Conservation (phyloP, 176 grass and related monocot genomes). For the Musa acuminata region DNA sequence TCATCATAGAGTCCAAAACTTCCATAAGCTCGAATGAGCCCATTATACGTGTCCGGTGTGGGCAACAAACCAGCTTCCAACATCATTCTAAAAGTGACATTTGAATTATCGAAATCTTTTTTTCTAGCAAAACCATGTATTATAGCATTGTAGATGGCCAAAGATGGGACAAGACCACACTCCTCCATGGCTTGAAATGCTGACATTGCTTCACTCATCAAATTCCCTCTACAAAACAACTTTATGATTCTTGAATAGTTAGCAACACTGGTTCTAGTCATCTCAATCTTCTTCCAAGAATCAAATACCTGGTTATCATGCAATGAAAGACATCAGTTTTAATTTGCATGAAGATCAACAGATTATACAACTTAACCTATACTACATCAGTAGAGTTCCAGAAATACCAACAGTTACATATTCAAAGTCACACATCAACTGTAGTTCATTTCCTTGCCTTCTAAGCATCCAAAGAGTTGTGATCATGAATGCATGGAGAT, state of each 20-base stretch:
- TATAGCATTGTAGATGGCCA: conserved; percentile 19
- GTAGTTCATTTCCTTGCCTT: neutral
- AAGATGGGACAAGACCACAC: conserved; percentile 12
- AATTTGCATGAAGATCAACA: neutral
- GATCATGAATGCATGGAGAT: no score
- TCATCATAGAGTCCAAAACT: conserved; percentile 13
- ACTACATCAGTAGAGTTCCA: neutral
- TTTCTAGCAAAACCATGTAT: conserved; percentile 18
- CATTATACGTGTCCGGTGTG: conserved; percentile 22
- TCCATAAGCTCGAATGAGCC: conserved; percentile 26
- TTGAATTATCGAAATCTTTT: conserved; percentile 20
- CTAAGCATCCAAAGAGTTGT: no score
- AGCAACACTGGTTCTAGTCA: conserved; percentile 3
- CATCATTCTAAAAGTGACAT: conserved; percentile 6
- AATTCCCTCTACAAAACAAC: conserved; percentile 25
- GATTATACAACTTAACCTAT: neutral
- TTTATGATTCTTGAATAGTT: conserved; percentile 29
- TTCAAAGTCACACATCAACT: neutral
- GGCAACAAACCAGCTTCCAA: conserved; percentile 10
- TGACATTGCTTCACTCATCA: conserved; percentile 27
- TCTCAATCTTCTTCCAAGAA: conserved; percentile 26
- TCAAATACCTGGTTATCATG: conserved; percentile 12
- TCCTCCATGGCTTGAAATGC: conserved; percentile 23
- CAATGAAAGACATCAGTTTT: neutral
- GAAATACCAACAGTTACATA: neutral